Evolutionary conservation across 495 filamentous ascomycete genomes (phyloP), one percentile per base, ranked within the genome.

Genomic region (Bacidia gigantensis): DNA sequence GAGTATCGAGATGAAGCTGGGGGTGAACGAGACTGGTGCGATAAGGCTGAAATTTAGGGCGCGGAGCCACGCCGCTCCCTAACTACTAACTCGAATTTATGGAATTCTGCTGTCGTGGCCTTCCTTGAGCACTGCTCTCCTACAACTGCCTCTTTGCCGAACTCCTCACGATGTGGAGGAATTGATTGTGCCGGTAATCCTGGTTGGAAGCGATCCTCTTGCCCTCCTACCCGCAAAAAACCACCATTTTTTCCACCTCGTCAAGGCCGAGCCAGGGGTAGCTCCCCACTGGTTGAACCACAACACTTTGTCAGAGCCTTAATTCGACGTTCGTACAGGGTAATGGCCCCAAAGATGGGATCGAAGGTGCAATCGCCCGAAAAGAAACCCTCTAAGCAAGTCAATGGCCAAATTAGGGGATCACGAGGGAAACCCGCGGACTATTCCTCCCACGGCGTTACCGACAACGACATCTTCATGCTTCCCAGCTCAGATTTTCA

Each of bases 401-500:
- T 49, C 46, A 60, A 58, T 58, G 55, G 58, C 45, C 22, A 32
- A 22, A 11, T 40, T 9, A 49, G 46, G 20, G 11, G 45, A 21
- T 22, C 46, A 26, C 46, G 42, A 22, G 45, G 22, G n/a, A 62
- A 58, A 49, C 54, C 52, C 26, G 57, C 59, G 21, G 72, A 67
- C 55, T 77, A 74, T 62, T 65, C 62, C 44, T 77, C 74, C n/a
- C 72, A 75, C 29, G 74, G 74, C 11, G 71, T 77, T 25, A 68
- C 67, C 43, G 64, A 77, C 56, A 69, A 75, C 60, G 65, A 76
- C 47, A 74, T 77, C 40, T 71, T 77, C 62, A 63, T 82, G 38
- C 76, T 98, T 17, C 84, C 89, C 11, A 65, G 73, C 10, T 83
- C 82, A 20, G 92, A 97, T 69, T 95, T 87, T 67, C 79, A 84